phyloP scores from a whole-genome alignment of 257 asterid genomes.

The Scutellaria barbata region DNA sequence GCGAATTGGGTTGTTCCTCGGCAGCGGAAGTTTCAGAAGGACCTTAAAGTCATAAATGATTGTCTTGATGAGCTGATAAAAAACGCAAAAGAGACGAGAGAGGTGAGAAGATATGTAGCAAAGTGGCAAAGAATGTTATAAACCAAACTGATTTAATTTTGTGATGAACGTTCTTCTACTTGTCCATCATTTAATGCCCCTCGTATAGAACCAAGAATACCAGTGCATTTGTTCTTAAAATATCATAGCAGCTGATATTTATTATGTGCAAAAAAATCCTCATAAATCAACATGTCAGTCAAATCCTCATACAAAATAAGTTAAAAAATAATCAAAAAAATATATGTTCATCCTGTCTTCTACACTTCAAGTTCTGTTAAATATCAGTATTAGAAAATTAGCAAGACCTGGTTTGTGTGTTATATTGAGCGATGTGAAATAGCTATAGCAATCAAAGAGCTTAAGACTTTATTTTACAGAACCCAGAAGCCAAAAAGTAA shows the following conservation, averaged over 20 bases:
- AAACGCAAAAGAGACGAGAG: slow-evolving; percentile 92
- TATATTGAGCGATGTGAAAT: background rate
- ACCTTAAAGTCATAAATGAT: slow-evolving; percentile 85
- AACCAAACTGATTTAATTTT: slow-evolving; percentile 2
- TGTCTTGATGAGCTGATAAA: slow-evolving; percentile 87
- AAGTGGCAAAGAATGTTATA: background rate
- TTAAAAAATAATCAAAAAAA: background rate
- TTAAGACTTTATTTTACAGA: background rate
- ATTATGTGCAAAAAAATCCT: background rate
- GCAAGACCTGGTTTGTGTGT: background rate
- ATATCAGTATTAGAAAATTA: background rate
- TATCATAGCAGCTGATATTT: background rate
- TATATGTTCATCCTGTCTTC: background rate
- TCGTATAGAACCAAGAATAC: background rate
- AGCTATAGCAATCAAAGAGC: slow-evolving; percentile 16
- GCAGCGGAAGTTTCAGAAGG: slow-evolving; percentile 84
- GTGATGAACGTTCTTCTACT: background rate
- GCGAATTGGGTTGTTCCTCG: slow-evolving; percentile 92
- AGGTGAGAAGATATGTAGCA: slow-evolving; percentile 58
- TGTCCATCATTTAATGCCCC: background rate
- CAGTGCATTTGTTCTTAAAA: background rate
- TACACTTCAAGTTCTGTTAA: background rate
- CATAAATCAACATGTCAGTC: background rate
- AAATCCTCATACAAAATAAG: background rate
- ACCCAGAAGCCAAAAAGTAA: background rate